Percentiles rank a stretch among this genome's conserved stretches.
Conservation (phyloP, 2,329 filamentous ascomycete genomes). For the Calonectria crousiana region DNA sequence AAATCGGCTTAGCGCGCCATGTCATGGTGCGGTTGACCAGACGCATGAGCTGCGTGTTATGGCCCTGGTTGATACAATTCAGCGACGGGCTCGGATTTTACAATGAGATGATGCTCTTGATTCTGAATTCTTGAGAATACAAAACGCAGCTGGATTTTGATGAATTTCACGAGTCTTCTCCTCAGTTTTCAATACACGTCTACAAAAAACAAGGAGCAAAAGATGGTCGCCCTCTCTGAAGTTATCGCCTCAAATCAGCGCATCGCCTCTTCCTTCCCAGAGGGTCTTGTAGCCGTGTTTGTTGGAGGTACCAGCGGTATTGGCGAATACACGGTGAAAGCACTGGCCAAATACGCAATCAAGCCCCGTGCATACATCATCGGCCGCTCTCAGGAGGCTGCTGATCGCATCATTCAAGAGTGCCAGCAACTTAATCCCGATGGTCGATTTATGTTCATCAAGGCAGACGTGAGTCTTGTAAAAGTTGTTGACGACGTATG, state of each 20-base stretch:
- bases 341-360: not conserved
- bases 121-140: not conserved
- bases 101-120: not conserved
- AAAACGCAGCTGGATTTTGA: not conserved
- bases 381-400: not conserved
- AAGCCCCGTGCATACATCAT: not conserved
- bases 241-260: not conserved
- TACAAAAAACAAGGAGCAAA: not conserved
- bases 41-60: not conserved
- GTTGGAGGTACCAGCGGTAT: slow-evolving; percentile 4
- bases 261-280: not conserved
- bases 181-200: not conserved
- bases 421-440: not conserved
- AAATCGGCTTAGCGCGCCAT: not conserved
- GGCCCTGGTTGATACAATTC: not conserved
- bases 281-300: not conserved
- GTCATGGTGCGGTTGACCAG: not conserved
- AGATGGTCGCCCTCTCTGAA: not conserved
- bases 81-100: not conserved
- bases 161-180: not conserved
- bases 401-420: not conserved
- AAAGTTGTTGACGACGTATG: not conserved
- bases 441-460: not conserved
- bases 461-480: not conserved
- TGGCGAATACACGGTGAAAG: not conserved